Base-by-base conservation (phyloP, 2,329 filamentous ascomycete species). In the Apiospora phragmitis region DNA sequence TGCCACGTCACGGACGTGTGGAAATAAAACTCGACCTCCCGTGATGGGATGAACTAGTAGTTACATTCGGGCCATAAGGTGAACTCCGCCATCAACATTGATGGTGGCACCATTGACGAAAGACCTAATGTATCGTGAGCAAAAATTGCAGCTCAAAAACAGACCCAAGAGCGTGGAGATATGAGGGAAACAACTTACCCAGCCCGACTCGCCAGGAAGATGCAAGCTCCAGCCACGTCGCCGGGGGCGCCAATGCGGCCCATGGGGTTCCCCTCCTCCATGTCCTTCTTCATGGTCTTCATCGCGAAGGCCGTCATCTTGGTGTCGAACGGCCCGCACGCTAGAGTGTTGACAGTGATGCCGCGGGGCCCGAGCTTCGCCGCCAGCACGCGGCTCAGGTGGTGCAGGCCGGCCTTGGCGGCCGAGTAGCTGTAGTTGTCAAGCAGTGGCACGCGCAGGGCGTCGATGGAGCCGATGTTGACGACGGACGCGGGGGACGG, bases 141-240 rank as follows among this genome's bases (percentile, higher is more conserved):
- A 29, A 67, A 67, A n/a, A 26, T 29, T 1, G 29, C 12, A 8
- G n/a, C 6, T 66, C 41, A 26, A 18, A 24, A 32, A 35, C 32
- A 16, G 26, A 26, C 32, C 24, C 35, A 14, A 3, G 26, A 16
- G 24, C 62, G 16, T 41, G 38, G n/a, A 11, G 0, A 21, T 41
- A 12, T 21, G 16, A 16, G 43, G 35, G 38, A 35, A 21, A 12
- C 21, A 8, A 77, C 81, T 79, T 73, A 83, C 80, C 92, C 92
- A 1, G 92, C 92, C 69, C 87, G 84, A 75, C 91, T 92, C 49
- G 87, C 85, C 77, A 94, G 80, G 80, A 92, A 94, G 70, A 94
- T 80, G 78, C 92, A 93, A 14, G 91, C 86, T 0, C 92, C 92
- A 0, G 91, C 92, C 4, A 93, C 90, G 79, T 94, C 92, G 77